Conservation (phyloP, 2,329 filamentous ascomycete genomes). For the Onygenales sp. region DNA sequence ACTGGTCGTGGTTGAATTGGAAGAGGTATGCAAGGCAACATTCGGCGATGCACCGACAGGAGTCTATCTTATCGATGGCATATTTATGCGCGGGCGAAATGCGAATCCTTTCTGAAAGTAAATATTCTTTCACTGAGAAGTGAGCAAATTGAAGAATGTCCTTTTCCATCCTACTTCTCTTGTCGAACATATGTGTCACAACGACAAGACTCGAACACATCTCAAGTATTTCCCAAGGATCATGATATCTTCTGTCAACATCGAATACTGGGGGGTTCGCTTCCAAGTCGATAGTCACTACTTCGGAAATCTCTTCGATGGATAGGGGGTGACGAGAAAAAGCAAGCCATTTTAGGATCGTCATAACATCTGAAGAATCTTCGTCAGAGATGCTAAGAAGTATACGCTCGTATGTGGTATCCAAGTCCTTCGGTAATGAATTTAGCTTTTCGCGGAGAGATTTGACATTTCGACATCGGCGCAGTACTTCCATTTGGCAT, state of each 20-base stretch:
- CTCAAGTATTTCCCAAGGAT: slow-evolving; percentile 12
- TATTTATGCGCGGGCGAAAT: slow-evolving; percentile 11
- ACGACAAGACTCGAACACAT: slow-evolving; percentile 12
- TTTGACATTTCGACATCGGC: slow-evolving; percentile 7
- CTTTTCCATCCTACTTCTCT: no score
- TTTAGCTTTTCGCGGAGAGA: slow-evolving; percentile 9
- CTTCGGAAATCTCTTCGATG: slow-evolving; percentile 20
- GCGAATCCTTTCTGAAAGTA: slow-evolving; percentile 5
- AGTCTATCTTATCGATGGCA: slow-evolving; percentile 9
- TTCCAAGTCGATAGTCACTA: slow-evolving; percentile 17
- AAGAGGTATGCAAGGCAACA: slow-evolving; percentile 17
- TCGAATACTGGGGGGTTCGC: slow-evolving; percentile 14
- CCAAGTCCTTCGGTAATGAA: slow-evolving; percentile 12
- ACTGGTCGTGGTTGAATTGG: slow-evolving; percentile 5
- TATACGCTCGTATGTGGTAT: slow-evolving; percentile 18
- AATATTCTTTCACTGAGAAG: slow-evolving; percentile 16
- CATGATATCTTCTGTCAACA: slow-evolving; percentile 15
- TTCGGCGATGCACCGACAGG: slow-evolving; percentile 10
- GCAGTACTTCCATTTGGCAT: slow-evolving; percentile 15
- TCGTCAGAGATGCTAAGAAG: slow-evolving; percentile 14
- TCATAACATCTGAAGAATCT: slow-evolving; percentile 12
- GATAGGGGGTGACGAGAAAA: slow-evolving; percentile 16
- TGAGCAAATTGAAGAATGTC: slow-evolving; percentile 11
- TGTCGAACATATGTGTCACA: no score
- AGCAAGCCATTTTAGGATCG: slow-evolving; percentile 18